Evolutionary conservation across 2,329 filamentous ascomycete genomes (phyloP).

Genomic region (Periconia sp.): DNA sequence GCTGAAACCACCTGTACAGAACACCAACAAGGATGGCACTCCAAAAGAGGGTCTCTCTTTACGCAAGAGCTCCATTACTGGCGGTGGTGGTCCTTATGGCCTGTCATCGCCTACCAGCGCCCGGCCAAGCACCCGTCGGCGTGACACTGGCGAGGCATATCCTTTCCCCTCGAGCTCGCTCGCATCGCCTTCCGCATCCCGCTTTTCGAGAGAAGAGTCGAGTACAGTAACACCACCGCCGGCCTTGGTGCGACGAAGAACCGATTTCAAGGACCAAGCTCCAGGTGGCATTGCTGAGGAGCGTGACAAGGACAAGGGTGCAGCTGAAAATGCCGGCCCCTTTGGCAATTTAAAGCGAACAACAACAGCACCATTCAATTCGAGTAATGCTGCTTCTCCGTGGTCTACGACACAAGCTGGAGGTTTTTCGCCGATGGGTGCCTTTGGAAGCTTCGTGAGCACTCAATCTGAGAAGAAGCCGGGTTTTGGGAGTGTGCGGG

Average conservation of each 20-base stretch:
- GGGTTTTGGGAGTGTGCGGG: constrained; percentile 68
- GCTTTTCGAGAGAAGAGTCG: constrained; percentile 69
- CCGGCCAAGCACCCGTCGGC: constrained; percentile 77
- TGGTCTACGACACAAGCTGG: constrained; percentile 67
- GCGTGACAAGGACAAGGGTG: constrained; percentile 55
- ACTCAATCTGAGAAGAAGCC: constrained; percentile 69
- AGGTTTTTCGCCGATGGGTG: constrained; percentile 75
- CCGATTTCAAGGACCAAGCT: constrained; percentile 63
- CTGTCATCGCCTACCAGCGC: constrained; percentile 75
- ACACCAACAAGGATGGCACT: constrained; percentile 65
- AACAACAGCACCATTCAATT: constrained; percentile 60
- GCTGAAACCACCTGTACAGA: constrained; percentile 80
- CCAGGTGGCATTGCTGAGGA: constrained; percentile 54
- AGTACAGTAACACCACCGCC: constrained; percentile 66
- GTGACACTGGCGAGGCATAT: constrained; percentile 80
- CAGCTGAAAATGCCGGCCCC: constrained; percentile 50
- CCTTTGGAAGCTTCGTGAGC: constrained; percentile 87
- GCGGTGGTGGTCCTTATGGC: constrained; percentile 67
- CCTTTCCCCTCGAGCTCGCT: constrained; percentile 58
- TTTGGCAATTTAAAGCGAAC: constrained; percentile 64
- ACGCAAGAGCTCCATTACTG: constrained; percentile 83
- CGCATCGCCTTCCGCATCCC: constrained; percentile 66
- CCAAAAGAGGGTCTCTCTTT: constrained; percentile 65
- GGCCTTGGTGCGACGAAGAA: constrained; percentile 65
- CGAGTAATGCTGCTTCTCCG: constrained; percentile 58